These are phyloP conservation scores for Physcia stellaris DNA, from an alignment of 495 filamentous ascomycete species.

Conservation along the genomic window DNA sequence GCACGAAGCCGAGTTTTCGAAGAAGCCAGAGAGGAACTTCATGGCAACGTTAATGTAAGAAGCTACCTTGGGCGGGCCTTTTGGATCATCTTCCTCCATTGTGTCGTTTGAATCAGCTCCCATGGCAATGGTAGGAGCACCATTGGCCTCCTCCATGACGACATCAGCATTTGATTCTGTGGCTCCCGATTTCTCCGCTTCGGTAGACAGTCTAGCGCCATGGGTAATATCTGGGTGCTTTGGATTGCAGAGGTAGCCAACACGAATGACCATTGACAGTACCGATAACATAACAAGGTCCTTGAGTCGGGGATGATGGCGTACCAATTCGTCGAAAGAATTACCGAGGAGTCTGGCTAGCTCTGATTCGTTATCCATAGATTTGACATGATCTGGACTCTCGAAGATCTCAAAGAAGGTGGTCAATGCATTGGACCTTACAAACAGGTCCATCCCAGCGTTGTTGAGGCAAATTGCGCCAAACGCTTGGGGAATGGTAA, in stretches of 20 bases:
- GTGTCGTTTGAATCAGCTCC: constrained; percentile 12
- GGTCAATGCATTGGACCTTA: constrained; percentile 65
- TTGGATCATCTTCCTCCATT: constrained; percentile 34
- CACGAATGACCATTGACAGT: constrained; percentile 68
- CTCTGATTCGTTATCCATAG: constrained; percentile 59
- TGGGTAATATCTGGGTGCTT: constrained; percentile 53
- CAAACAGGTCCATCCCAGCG: constrained; percentile 77
- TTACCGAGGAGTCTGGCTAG: constrained; percentile 41
- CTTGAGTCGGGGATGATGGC: constrained; percentile 80
- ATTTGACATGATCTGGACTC: constrained; percentile 76
- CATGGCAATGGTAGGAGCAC: background rate
- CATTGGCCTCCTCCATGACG: constrained; percentile 13
- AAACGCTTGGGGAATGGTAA: constrained; percentile 70
- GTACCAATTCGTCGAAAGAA: constrained; percentile 85
- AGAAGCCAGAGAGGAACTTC: constrained; percentile 64
- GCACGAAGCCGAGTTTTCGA: constrained; percentile 63
- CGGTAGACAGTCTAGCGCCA: constrained; percentile 67
- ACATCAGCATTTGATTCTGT: constrained; percentile 11
- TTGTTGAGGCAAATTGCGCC: constrained; percentile 90
- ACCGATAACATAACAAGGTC: constrained; percentile 65
- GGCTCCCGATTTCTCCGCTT: constrained; percentile 31
- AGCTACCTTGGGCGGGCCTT: constrained; percentile 34
- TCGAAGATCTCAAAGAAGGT: constrained; percentile 91
- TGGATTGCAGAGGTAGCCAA: constrained; percentile 51
- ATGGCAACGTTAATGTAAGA: constrained; percentile 64